Percentiles rank a stretch among this genome's conserved stretches.
These are phyloP conservation scores for Rhododendron mucronatum DNA, from an alignment of 148 eudicot species.

Conservation along the genomic window DNA sequence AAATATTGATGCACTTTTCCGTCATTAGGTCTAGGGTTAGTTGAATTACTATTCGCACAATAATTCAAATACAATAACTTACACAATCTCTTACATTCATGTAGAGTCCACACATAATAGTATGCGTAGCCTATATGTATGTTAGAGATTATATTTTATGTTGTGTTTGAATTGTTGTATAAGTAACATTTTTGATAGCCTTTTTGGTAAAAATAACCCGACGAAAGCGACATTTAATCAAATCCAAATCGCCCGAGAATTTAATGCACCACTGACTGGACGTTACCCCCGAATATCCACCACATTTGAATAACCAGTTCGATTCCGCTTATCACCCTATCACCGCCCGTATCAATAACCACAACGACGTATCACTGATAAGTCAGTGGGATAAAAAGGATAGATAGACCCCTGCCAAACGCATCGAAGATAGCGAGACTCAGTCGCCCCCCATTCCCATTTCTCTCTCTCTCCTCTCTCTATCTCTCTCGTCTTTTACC, in stretches of 20 bases:
- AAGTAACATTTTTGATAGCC: too few species aligned
- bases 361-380: slow-evolving; percentile 42
- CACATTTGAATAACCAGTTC: slow-evolving; percentile 38
- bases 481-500: background rate
- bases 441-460: slow-evolving; percentile 22
- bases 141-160: too few species aligned
- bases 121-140: too few species aligned
- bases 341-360: slow-evolving; percentile 26
- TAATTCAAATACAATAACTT: too few species aligned
- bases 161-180: too few species aligned
- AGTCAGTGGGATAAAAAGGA: slow-evolving; percentile 15
- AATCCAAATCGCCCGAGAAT: background rate
- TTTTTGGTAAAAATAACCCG: background rate
- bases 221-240: background rate
- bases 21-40: too few species aligned
- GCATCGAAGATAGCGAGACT: slow-evolving; percentile 59
- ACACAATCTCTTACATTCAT: too few species aligned
- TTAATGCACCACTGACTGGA: slow-evolving; percentile 24
- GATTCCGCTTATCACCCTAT: slow-evolving; percentile 50
- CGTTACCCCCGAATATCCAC: slow-evolving; percentile 48
- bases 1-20: too few species aligned
- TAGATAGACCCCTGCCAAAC: slow-evolving; percentile 39
- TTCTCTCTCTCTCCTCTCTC: slow-evolving; percentile 6
- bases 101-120: too few species aligned
- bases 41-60: too few species aligned